Percentiles rank a stretch among this genome's conserved stretches.
Conservation (phyloP, 2,329 filamentous ascomycete species). For the Fusarium neocosmosporiellum region DNA sequence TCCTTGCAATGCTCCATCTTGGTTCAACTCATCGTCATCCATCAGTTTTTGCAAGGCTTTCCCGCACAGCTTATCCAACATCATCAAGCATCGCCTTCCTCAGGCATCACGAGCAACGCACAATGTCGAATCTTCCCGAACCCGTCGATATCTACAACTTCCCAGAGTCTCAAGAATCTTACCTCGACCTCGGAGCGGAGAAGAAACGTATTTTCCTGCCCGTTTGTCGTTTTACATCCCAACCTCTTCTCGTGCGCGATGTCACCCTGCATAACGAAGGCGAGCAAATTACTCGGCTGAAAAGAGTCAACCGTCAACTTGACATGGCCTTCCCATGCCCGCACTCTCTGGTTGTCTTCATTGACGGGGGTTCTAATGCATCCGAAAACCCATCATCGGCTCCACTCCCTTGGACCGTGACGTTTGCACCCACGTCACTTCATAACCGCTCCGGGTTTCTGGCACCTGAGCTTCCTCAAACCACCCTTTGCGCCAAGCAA, state of each 20-base stretch:
- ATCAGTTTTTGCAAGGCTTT: background rate
- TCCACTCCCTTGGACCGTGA: background rate
- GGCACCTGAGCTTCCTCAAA: background rate
- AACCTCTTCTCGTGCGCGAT: no score
- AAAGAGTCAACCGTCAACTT: no score
- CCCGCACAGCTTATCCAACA: background rate
- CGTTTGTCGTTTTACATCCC: no score
- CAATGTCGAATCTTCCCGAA: background rate
- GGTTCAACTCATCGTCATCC: background rate
- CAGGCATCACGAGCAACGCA: background rate
- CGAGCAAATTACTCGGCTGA: no score
- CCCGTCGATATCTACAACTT: background rate
- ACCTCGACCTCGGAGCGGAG: no score
- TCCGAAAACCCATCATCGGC: background rate
- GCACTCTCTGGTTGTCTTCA: background rate
- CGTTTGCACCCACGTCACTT: background rate
- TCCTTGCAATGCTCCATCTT: background rate
- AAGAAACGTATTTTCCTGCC: no score
- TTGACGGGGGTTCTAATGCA: background rate
- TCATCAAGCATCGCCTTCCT: background rate
- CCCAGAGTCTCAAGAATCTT: no score
- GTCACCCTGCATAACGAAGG: no score
- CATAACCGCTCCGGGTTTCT: background rate
- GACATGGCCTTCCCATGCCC: background rate
- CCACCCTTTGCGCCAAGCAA: background rate